These are phyloP conservation scores for Boletus sp. DNA, from an alignment of 768 basidiomycete species.

Conservation along the genomic window DNA sequence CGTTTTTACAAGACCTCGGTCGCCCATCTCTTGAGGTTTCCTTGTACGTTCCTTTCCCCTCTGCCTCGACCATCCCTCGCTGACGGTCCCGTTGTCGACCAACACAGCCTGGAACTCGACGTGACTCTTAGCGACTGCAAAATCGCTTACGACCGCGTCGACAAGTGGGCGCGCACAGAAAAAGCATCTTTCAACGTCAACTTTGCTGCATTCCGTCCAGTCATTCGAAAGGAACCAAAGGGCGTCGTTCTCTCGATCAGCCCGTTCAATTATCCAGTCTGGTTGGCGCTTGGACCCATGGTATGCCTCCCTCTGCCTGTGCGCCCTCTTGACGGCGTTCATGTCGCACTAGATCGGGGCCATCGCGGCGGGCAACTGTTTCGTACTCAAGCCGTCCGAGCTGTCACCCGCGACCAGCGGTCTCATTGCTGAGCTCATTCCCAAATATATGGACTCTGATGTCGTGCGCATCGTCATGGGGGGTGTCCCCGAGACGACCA, in stretches of 20 bases:
- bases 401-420: slow-evolving; percentile 51
- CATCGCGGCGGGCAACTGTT: slow-evolving; percentile 74
- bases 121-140: slow-evolving; percentile 52
- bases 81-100: background rate
- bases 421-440: slow-evolving; percentile 64
- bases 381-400: slow-evolving; percentile 77
- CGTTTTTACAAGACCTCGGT: slow-evolving; percentile 62
- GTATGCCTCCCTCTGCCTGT: slow-evolving; percentile 33
- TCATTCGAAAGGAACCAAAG: slow-evolving; percentile 73
- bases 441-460: slow-evolving; percentile 71
- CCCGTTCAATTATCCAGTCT: slow-evolving; percentile 77
- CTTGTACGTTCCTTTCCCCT: slow-evolving; percentile 36
- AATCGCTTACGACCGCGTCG: slow-evolving; percentile 60
- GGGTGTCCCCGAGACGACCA: slow-evolving; percentile 62
- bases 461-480: slow-evolving; percentile 69
- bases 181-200: slow-evolving; percentile 53
- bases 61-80: background rate
- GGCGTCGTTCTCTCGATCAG: slow-evolving; percentile 68
- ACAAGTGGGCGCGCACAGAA: slow-evolving; percentile 72
- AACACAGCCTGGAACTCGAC: slow-evolving; percentile 58
- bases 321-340: background rate
- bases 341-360: slow-evolving; percentile 52
- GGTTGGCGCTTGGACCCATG: slow-evolving; percentile 55
- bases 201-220: slow-evolving; percentile 59
- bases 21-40: slow-evolving; percentile 58